These are phyloP conservation scores for Pseudogymnoascus sp. DNA, from an alignment of 2,329 filamentous ascomycete genomes.

Conservation along the genomic window DNA sequence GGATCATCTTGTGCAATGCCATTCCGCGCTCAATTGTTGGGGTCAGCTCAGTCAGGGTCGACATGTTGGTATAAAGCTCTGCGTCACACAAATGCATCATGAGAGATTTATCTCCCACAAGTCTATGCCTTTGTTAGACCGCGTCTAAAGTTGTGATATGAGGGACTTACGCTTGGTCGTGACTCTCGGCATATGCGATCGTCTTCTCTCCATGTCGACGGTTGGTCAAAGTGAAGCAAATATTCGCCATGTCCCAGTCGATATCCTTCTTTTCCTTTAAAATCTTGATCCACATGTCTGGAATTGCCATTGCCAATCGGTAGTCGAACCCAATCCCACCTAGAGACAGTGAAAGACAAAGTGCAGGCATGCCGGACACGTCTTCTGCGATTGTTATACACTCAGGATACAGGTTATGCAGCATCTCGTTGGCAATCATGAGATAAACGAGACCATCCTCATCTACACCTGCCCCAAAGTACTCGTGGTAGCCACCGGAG, in stretches of 20 bases:
- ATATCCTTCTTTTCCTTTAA: slow-evolving; percentile 83
- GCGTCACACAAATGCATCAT: slow-evolving; percentile 99
- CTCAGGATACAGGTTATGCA: slow-evolving; percentile 82
- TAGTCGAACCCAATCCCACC: slow-evolving; percentile 97
- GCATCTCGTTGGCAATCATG: slow-evolving; percentile 92
- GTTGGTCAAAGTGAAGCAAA: slow-evolving; percentile 85
- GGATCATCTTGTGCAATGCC: slow-evolving; percentile 94
- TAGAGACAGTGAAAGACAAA: slow-evolving; percentile 76
- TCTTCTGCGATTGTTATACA: slow-evolving; percentile 92
- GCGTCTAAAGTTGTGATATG: not conserved
- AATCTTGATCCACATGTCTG: slow-evolving; percentile 99
- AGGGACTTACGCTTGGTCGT: slow-evolving; percentile 82
- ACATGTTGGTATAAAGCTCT: slow-evolving; percentile 98
- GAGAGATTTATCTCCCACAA: slow-evolving; percentile 92
- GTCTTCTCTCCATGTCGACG: slow-evolving; percentile 94
- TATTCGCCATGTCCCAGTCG: slow-evolving; percentile 79
- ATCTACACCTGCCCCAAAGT: slow-evolving; percentile 83
- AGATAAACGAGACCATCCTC: slow-evolving; percentile 92
- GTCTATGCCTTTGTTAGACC: slow-evolving; percentile 41
- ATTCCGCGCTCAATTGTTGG: slow-evolving; percentile 84
- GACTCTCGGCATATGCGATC: slow-evolving; percentile 93
- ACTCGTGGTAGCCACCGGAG: slow-evolving; percentile 96
- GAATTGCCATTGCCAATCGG: slow-evolving; percentile 91
- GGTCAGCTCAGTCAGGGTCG: slow-evolving; percentile 71
- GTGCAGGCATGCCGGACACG: slow-evolving; percentile 96